Percentiles rank a stretch among this genome's conserved stretches.
Evolutionary conservation across 164 flowering plant species (phyloP).

Genomic region (Protea cynaroides): DNA sequence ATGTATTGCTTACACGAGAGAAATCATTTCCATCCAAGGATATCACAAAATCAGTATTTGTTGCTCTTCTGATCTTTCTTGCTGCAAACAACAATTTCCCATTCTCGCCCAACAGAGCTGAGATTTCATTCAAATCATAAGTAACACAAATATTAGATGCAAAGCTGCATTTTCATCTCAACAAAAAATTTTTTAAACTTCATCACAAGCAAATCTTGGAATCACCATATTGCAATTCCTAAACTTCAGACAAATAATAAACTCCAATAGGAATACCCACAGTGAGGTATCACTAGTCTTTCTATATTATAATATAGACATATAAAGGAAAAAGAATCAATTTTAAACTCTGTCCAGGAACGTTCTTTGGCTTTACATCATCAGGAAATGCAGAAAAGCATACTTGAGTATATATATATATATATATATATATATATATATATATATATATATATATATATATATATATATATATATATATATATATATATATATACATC

Average conservation of each 20-base stretch:
- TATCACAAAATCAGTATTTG: slow-evolving; percentile 54
- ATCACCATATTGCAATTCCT: background rate
- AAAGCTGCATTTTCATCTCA: background rate
- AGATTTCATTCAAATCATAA: slow-evolving; percentile 9
- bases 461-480: too few relatives aligned
- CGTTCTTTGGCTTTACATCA: too few relatives aligned
- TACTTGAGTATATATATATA: too few relatives aligned
- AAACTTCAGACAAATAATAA: background rate
- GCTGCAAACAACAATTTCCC: slow-evolving; percentile 73
- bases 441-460: too few relatives aligned
- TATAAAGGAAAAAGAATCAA: too few relatives aligned
- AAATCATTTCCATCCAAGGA: slow-evolving; percentile 64
- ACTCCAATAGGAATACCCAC: background rate
- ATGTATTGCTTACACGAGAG: slow-evolving; percentile 50
- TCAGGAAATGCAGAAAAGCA: too few relatives aligned
- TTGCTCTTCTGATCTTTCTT: slow-evolving; percentile 58
- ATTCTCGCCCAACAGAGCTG: slow-evolving; percentile 31
- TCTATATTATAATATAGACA: too few relatives aligned
- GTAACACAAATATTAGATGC: background rate
- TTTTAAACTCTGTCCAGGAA: too few relatives aligned
- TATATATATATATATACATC: too few relatives aligned
- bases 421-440: too few relatives aligned
- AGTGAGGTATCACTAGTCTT: too few relatives aligned
- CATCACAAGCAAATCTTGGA: too few relatives aligned
- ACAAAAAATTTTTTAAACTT: background rate